These are phyloP conservation scores for Globisporangium paroecandrum DNA, from an alignment of 352 stramenopile species.

Conservation along the genomic window DNA sequence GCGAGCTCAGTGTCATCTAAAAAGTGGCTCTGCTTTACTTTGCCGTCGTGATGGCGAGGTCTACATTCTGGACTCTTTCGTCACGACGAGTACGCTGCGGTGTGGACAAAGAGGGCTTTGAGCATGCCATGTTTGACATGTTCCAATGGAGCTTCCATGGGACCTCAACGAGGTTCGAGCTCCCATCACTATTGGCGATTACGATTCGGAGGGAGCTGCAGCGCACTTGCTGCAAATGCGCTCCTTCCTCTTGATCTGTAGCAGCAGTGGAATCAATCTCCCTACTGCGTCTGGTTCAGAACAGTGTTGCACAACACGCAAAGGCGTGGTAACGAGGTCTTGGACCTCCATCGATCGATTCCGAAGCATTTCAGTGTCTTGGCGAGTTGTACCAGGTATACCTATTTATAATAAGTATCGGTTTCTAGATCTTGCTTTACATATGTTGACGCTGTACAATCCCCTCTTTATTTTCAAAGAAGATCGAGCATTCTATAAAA, in stretches of 20 bases:
- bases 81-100: background rate
- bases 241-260: too few relatives aligned
- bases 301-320: background rate
- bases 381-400: too few relatives aligned
- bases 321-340: background rate
- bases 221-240: background rate
- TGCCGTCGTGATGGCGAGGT: background rate
- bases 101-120: background rate
- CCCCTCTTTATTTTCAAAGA: background rate
- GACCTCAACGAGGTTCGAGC: background rate
- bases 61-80: background rate
- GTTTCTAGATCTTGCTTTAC: background rate
- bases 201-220: background rate
- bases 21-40: background rate
- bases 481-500: background rate
- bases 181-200: background rate
- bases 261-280: too few relatives aligned
- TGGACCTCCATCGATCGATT: constrained; percentile 1
- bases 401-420: background rate
- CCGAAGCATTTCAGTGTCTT: background rate
- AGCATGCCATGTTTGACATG: background rate
- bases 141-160: background rate
- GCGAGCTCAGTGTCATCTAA: background rate
- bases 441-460: background rate
- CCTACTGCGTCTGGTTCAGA: background rate